phyloP scores from a whole-genome alignment of 768 basidiomycete genomes.

The Boletus coccyginus region DNA sequence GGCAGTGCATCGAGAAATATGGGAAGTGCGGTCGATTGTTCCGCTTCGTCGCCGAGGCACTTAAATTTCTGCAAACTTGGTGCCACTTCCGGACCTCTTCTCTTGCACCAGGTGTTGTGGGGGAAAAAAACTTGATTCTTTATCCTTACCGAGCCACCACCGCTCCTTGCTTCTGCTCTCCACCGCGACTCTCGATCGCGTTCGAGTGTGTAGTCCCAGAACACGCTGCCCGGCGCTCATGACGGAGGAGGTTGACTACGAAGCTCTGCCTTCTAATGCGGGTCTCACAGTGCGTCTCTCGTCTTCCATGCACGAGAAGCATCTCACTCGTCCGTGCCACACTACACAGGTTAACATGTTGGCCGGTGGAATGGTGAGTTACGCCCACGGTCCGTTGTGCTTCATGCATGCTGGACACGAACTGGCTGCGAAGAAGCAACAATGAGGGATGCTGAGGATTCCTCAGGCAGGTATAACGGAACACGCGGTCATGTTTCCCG shows the following conservation, averaged over 20 bases:
- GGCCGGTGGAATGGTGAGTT: slow-evolving; percentile 89
- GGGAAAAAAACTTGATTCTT: slow-evolving; percentile 9
- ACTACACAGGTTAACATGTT: slow-evolving; percentile 84
- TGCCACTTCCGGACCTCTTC: background rate
- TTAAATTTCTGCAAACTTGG: slow-evolving; percentile 5
- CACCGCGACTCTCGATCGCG: background rate
- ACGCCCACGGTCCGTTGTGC: slow-evolving; percentile 2
- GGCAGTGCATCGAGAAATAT: background rate
- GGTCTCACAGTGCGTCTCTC: slow-evolving; percentile 58
- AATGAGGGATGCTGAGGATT: slow-evolving; percentile 14
- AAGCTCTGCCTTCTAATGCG: slow-evolving; percentile 69
- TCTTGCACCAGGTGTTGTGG: background rate
- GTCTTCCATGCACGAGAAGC: slow-evolving; percentile 6
- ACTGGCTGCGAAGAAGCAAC: background rate
- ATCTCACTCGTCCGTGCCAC: slow-evolving; percentile 12
- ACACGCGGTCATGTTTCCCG: slow-evolving; percentile 97
- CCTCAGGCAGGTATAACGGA: slow-evolving; percentile 95
- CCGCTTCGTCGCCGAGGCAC: background rate
- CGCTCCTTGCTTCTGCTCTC: background rate
- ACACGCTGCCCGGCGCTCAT: slow-evolving; percentile 23
- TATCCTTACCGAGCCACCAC: background rate
- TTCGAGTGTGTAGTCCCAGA: slow-evolving; percentile 3
- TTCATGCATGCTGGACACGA: background rate
- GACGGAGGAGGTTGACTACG: slow-evolving; percentile 57
- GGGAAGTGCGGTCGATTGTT: background rate